Evolutionary conservation across 495 filamentous ascomycete genomes (phyloP), one percentile per base, ranked within the genome.

Genomic region (Podospora appendiculata): DNA sequence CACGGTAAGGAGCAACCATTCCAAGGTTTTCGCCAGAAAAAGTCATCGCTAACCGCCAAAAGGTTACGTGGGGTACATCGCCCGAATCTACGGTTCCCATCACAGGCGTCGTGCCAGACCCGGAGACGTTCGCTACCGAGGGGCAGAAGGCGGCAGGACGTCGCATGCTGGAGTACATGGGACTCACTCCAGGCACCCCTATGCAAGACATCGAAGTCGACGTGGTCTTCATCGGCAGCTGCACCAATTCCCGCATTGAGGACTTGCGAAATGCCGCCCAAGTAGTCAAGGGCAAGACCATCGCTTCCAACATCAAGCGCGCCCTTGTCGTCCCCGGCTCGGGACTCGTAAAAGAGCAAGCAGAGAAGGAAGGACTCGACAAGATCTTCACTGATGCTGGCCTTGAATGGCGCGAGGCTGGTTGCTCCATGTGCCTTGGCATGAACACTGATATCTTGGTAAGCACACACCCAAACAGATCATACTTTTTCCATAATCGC

Each of bases 361-460:
- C 93, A 13, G 93, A 98, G 69, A 68, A 79, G 0, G 93, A 98
- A 67, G 90, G 91, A 47, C 83, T 98, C 1, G 88, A 97, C 71
- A 87, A 87, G 74, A 86, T 95, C 58, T 98, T 98, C 68, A 65
- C 72, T 16, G 89, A 95, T 41, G 89, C 93, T 47, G 93, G 93
- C 8, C 97, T 96, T 51, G 93, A 98, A 66, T 97, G 92, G 92
- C 80, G 93, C 53, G 93, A 98, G 77, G 93, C 93, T 52, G 93
- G 93, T 42, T 98, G 93, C 76, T 91, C 86, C 48, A 98, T 98
- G 93, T 98, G 93, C 61, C 80, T 98, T 32, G 93, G 93, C 67
- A 98, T 98, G 93, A 98, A 98, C 75, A 90, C 93, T 0, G 93
- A 98, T 69, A 96, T 98, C 59, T 80, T 97, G n/a, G 82, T 25